Conservation (phyloP, 495 filamentous ascomycete species). For the Lophium mytilinum region DNA sequence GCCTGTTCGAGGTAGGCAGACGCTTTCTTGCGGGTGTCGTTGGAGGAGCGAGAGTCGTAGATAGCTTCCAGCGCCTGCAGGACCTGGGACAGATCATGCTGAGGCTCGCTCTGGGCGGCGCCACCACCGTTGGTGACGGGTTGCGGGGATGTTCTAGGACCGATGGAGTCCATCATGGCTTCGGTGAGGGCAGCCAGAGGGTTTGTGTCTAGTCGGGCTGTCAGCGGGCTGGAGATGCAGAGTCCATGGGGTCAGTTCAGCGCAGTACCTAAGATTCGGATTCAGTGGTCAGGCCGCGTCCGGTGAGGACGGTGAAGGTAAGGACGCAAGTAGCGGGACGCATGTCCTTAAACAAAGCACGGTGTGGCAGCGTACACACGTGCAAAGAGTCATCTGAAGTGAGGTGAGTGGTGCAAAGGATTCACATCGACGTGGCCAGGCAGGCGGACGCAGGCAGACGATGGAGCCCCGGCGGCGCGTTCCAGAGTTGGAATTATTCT, state of each 20-base stretch:
- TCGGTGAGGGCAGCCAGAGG: slow-evolving; percentile 8
- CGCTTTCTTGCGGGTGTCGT: slow-evolving; percentile 77
- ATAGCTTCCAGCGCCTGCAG: slow-evolving; percentile 76
- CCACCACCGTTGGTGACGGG: slow-evolving; percentile 12
- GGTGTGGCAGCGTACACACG: neutral
- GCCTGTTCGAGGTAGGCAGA: slow-evolving; percentile 73
- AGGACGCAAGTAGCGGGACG: neutral
- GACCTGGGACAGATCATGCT: slow-evolving; percentile 46
- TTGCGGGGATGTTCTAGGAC: slow-evolving; percentile 3
- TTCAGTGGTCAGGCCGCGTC: neutral
- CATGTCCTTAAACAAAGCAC: neutral
- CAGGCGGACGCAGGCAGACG: too few species aligned
- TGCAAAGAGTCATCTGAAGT: neutral
- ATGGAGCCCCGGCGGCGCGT: too few species aligned
- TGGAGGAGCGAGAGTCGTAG: slow-evolving; percentile 72
- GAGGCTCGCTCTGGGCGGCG: slow-evolving; percentile 1
- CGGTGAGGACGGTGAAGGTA: neutral
- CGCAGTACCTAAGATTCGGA: too few species aligned
- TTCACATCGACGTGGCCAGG: too few species aligned
- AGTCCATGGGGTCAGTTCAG: too few species aligned
- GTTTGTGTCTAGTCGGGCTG: neutral
- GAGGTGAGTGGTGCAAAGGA: too few species aligned
- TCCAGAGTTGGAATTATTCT: too few species aligned
- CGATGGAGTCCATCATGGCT: slow-evolving; percentile 11
- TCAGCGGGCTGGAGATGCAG: neutral